Percentiles rank a stretch among this genome's conserved stretches.
These are phyloP conservation scores for Anthoceros angustus DNA, from an alignment of 225 moss, liverwort and hornwort genomes.

Conservation along the genomic window DNA sequence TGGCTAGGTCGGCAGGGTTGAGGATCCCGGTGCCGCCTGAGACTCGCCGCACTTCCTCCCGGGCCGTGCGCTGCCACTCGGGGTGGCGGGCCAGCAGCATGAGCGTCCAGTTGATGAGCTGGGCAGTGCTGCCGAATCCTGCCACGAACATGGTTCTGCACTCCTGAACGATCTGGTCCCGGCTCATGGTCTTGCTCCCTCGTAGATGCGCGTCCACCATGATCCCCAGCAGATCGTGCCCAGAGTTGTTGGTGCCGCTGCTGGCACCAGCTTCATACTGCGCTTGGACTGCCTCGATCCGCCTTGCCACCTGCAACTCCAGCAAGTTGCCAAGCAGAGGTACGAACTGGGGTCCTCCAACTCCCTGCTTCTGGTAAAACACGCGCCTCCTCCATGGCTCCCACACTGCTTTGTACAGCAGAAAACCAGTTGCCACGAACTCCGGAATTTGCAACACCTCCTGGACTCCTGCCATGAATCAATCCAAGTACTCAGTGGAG, in stretches of 20 bases:
- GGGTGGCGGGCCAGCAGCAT: background rate
- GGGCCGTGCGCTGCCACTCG: background rate
- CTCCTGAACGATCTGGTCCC: background rate
- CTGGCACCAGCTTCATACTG: background rate
- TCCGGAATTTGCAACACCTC: too few species aligned
- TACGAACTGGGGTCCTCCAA: too few species aligned
- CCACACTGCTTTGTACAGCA: too few species aligned
- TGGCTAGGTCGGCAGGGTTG: background rate
- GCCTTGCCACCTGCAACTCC: too few species aligned
- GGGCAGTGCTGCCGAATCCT: background rate
- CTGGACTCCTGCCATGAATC: too few species aligned
- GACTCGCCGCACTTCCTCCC: conserved; percentile 2
- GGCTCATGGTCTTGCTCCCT: conserved; percentile 3
- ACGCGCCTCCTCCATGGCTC: too few species aligned
- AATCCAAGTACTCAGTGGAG: too few species aligned
- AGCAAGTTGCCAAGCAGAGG: too few species aligned
- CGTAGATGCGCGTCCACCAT: background rate
- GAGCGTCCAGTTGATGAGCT: background rate
- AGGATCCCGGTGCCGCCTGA: background rate
- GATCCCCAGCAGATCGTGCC: background rate
- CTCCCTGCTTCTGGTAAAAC: too few species aligned
- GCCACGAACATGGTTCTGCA: background rate
- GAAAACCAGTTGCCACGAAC: too few species aligned
- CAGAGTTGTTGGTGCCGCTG: background rate
- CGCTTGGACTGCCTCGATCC: background rate